Base-by-base conservation (phyloP, 768 basidiomycete genomes). In the Rhodotorula paludigena region DNA sequence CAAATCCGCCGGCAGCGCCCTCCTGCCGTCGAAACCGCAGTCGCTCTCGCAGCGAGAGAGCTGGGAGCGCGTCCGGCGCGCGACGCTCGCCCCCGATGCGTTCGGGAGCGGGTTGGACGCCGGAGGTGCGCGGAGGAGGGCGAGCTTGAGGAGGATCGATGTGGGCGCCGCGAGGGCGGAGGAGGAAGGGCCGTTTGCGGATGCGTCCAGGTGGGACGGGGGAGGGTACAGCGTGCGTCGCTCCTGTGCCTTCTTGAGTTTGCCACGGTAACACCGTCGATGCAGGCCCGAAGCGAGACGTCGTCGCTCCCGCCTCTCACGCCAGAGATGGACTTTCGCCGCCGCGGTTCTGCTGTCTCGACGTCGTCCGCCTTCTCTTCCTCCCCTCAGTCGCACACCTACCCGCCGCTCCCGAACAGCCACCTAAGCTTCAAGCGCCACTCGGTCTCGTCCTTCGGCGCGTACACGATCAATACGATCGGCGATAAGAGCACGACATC, bases 371-470 rank as follows among this genome's bases (percentile, higher is more conserved):
- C 45, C 35, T 25, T 63, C 33, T 39, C 63, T 28, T 39, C 63
- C 42, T 28, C 60, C 30, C 39, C 45, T 10, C 65, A 33, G 10
- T 47, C 51, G 21, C 60, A 44, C n/a, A 32, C 9, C 35, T 48
- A 5, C 48, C 48, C 55, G 14, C 42, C 35, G 21, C 36, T 21
- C 32, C 48, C 35, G 32, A 51, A 42, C 35, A 63, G 45, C n/a
- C 35, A 38, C 51, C 5, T 14, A 7, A 33, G 25, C 33, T 30
- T 33, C 32, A 62, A 59, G 45, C 56, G 60, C 12, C 53, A 57
- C 38, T 60, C 71, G 33, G 44, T 66, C 36, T 64, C 65, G 20
- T 62, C 64, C 0, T 66, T 61, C 36, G 58, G 59, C 54, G 60
- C 53, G 23, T n/a, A 57, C 44, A 68, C 66, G 35, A 55, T 71